A percentile compares a stretch with the other conserved stretches of the same genome.
Evolutionary conservation across 495 filamentous ascomycete genomes (phyloP).

Genomic region (Penicillium turbatum): DNA sequence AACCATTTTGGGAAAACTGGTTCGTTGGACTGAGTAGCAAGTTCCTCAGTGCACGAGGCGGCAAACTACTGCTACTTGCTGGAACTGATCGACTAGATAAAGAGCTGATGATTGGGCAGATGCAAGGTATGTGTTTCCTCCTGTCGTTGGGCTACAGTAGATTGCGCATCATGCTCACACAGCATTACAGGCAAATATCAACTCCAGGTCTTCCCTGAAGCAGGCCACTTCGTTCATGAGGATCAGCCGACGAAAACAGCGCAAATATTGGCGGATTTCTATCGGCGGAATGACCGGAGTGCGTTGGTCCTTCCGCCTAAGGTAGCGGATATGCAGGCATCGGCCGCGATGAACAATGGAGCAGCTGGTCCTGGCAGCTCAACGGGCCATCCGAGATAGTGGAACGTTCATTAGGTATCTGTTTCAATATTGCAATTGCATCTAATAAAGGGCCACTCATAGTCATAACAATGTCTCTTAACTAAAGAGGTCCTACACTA

Average conservation of each 20-base stretch:
- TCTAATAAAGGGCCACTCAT: background rate
- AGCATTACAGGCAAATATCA: constrained; percentile 77
- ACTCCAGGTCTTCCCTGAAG: constrained; percentile 88
- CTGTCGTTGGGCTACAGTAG: background rate
- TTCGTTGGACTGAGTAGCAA: constrained; percentile 83
- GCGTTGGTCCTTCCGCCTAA: constrained; percentile 86
- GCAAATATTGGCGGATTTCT: constrained; percentile 79
- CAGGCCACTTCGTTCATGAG: constrained; percentile 95
- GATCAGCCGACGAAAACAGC: constrained; percentile 88
- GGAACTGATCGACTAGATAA: constrained; percentile 93
- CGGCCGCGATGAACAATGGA: constrained; percentile 42
- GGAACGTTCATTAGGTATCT: background rate
- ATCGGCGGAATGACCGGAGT: constrained; percentile 80
- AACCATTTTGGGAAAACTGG: constrained; percentile 94
- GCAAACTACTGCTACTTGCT: constrained; percentile 85
- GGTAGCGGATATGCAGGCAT: constrained; percentile 59
- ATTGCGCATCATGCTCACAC: background rate
- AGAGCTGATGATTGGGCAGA: constrained; percentile 94
- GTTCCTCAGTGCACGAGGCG: constrained; percentile 78
- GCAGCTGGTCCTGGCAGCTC: constrained; percentile 7
- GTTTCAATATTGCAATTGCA: background rate
- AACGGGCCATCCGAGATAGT: constrained; percentile 2
- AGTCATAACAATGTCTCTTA: background rate
- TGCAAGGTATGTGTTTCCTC: constrained; percentile 65
- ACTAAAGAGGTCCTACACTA: background rate